Base-by-base conservation (phyloP, 78 protist genomes). In the Speleostelium caveatum region DNA sequence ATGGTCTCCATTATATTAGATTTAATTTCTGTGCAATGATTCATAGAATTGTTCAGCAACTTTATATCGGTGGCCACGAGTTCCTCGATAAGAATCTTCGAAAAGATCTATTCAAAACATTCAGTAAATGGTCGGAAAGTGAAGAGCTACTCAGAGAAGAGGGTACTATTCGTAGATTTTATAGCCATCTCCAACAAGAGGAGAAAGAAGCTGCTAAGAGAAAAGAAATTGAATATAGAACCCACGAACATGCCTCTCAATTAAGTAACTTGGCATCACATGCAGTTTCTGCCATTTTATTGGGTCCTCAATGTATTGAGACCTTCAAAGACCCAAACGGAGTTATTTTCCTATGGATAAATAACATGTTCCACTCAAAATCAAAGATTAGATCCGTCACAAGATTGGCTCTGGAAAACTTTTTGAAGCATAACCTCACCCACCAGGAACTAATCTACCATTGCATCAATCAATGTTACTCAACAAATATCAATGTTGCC, bases 341-440 rank as follows among this genome's bases (percentile, higher is more conserved):
- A 12, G 87, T 78, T 0, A 55, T 88, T 26, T 88, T 76, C 41
- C 94, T 75, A 33, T 88, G 94, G 94, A 88, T 88, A 17, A 88
- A 88, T 41, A 42, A 35, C 26, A 75, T 88, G 94, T 73, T 88
- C 45, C 53, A 55, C 33, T 36, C 45, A 0, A 35, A 49, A 4
- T 69, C 63, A 58, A 75, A 78, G 56, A 36, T 78, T 12, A 24
- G 94, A 51, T 62, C 86, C 22, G 67, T 88, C 45, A 60, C 89
- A 56, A 35, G 94, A 24, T 14, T 61, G 53, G 86, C 78, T 36
- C 68, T 88, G 30, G 85, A 75, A 36, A 78, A 76, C 72, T 88
- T 88, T 65, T 21, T 76, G 41, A 88, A 73, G 33, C 76, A 74
- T 61, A 88, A 88, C 39, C 58, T 88, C 17, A 16, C 67, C 0